Evolutionary conservation across 2,329 filamentous ascomycete species (phyloP).

Genomic region (Dendrostoma leiphaemia): DNA sequence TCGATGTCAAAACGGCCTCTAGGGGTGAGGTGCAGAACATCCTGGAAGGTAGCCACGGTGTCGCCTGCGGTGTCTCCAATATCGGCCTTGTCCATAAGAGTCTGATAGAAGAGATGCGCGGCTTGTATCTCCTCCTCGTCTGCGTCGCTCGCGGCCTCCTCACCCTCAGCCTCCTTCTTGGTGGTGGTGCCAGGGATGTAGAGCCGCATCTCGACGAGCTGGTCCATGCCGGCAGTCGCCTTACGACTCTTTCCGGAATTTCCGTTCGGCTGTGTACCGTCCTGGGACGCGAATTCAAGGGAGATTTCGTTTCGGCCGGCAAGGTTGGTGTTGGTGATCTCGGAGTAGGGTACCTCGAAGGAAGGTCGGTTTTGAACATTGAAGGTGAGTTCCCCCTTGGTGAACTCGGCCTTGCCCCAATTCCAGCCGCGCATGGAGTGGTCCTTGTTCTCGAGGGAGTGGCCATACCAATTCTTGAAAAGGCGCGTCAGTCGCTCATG

Average conservation of each 20-base stretch:
- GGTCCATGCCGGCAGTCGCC: slow-evolving; percentile 82
- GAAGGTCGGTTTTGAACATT: slow-evolving; percentile 95
- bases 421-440: slow-evolving; percentile 97
- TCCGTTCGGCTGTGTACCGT: slow-evolving; percentile 70
- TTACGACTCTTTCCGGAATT: slow-evolving; percentile 83
- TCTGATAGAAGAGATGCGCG: slow-evolving; percentile 96
- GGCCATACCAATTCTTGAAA: slow-evolving; percentile 98
- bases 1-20: slow-evolving; percentile 99
- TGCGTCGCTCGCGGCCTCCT: slow-evolving; percentile 66
- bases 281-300: slow-evolving; percentile 84
- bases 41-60: slow-evolving; percentile 94
- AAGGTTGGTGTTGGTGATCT: slow-evolving; percentile 96
- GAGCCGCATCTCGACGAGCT: slow-evolving; percentile 97
- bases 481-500: slow-evolving; percentile 86
- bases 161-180: slow-evolving; percentile 71
- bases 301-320: slow-evolving; percentile 97
- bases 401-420: slow-evolving; percentile 98
- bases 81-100: slow-evolving; percentile 95
- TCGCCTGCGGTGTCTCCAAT: slow-evolving; percentile 99
- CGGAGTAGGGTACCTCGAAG: slow-evolving; percentile 95
- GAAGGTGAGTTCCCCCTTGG: slow-evolving; percentile 91
- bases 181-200: slow-evolving; percentile 92
- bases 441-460: slow-evolving; percentile 87
- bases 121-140: slow-evolving; percentile 88
- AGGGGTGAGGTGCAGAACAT: slow-evolving; percentile 94